phyloP scores from a whole-genome alignment of 805 yeast species.

The Lachancea thermotolerans region DNA sequence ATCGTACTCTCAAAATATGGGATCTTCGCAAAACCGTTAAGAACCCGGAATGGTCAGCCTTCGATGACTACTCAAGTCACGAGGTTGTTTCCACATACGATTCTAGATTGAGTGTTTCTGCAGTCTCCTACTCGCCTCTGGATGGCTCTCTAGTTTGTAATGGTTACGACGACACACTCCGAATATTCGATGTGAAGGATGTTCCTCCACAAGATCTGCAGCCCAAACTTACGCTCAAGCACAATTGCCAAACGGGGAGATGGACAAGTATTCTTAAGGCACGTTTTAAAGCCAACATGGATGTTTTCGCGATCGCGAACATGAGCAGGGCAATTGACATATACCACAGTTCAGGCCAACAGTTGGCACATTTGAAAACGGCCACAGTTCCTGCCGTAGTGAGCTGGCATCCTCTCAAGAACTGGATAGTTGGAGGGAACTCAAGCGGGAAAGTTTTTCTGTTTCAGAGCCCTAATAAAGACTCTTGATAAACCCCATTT shows the following conservation, averaged over 20 bases:
- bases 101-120: slow-evolving; percentile 75
- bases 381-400: slow-evolving; percentile 93
- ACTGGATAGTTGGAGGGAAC: slow-evolving; percentile 91
- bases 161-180: slow-evolving; percentile 84
- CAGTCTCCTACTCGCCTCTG: slow-evolving; percentile 70
- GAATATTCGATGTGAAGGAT: slow-evolving; percentile 51
- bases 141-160: slow-evolving; percentile 72
- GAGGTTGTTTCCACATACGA: slow-evolving; percentile 49
- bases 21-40: slow-evolving; percentile 56
- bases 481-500: neutral
- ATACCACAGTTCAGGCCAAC: slow-evolving; percentile 68
- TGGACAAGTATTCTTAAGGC: slow-evolving; percentile 94
- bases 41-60: slow-evolving; percentile 51
- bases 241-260: slow-evolving; percentile 93
- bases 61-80: slow-evolving; percentile 36
- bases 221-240: slow-evolving; percentile 64
- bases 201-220: slow-evolving; percentile 33
- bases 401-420: slow-evolving; percentile 73
- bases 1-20: slow-evolving; percentile 80
- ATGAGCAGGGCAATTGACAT: slow-evolving; percentile 87
- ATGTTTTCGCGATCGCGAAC: slow-evolving; percentile 86
- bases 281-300: slow-evolving; percentile 67
- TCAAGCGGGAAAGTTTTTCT: slow-evolving; percentile 86
- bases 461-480: slow-evolving; percentile 26
- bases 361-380: slow-evolving; percentile 69